Base-by-base conservation (phyloP, 1,284 basidiomycete genomes). In the Malassezia arunalokei region DNA sequence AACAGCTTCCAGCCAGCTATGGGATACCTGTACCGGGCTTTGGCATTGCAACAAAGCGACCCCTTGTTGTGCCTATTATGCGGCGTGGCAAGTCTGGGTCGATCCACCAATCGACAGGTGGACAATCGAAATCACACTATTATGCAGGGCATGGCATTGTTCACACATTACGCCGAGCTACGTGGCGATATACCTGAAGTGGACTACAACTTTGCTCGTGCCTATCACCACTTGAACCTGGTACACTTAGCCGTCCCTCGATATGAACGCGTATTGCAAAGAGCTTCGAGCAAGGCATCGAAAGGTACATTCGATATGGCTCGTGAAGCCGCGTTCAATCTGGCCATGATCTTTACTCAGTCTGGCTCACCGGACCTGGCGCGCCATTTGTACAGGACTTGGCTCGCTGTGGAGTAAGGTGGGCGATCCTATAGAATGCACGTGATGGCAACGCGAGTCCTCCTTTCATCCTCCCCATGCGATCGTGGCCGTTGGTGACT, bases 1-100 rank as follows among this genome's bases (percentile, higher is more conserved):
- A 85, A 83, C 74, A 90, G 86, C 62, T 91, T 85, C 70, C 87
- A 94, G 66, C 85, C 85, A 51, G 86, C 88, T 0, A 81, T 94
- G 41, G 89, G 87, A 66, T 95, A 96, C 68, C 78, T 92, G 35
- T 74, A 91, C 33, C 83, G 90, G 59, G 87, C 87, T 0, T 88
- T 86, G 71, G 87, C 90, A 56, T 79, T 86, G 56, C 83, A 83
- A 57, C 84, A 82, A 0, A 78, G 85, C 28, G 87, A 96, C 69
- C 85, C 90, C 0, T 77, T 94, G 69, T 78, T 94, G 15, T 89
- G 85, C 66, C 76, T 98, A 12, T 82, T 79, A 32, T 78, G 92
- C 6, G 85, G 84, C 0, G 82, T 90, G 35, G 83, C 87, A 0
- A 94, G 86, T 40, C 77, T 92, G 32, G 86, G 87, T 8, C 80